Evolutionary conservation across 768 basidiomycete genomes (phyloP).

Genomic region (Psilocybe sp.): DNA sequence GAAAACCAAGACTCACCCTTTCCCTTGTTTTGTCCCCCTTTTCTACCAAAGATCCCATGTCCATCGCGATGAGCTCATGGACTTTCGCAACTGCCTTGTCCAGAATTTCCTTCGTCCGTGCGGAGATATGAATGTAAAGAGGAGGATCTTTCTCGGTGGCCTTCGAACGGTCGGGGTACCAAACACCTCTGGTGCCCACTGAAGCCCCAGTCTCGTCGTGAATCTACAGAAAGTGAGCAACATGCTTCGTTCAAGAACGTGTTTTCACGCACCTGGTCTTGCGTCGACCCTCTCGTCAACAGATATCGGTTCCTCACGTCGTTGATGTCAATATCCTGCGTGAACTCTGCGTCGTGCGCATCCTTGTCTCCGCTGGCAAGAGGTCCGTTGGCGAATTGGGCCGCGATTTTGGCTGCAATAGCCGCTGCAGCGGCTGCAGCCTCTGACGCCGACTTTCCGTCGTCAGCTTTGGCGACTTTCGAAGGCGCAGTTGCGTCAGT

Average conservation of each 20-base stretch:
- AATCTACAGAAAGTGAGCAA: conserved; percentile 52
- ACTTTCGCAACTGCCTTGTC: conserved; percentile 68
- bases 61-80: conserved; percentile 69
- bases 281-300: conserved; percentile 90
- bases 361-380: conserved; percentile 53
- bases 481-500: conserved; percentile 38
- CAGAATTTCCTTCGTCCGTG: conserved; percentile 60
- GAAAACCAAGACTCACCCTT: conserved; percentile 40
- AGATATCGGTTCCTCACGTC: conserved; percentile 93
- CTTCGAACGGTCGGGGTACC: conserved; percentile 92
- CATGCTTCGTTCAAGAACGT: background rate
- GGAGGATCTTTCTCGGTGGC: conserved; percentile 93
- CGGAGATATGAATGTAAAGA: conserved; percentile 90
- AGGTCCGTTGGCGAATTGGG: conserved; percentile 61
- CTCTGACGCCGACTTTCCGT: conserved; percentile 60
- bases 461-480: conserved; percentile 47
- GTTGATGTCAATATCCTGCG: conserved; percentile 94
- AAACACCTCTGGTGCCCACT: conserved; percentile 89
- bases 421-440: conserved; percentile 73
- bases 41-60: conserved; percentile 80
- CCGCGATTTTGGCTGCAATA: conserved; percentile 94
- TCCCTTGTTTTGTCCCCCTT: conserved; percentile 68
- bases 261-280: conserved; percentile 66
- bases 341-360: conserved; percentile 76
- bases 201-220: conserved; percentile 90